Percentiles rank a stretch among this genome's conserved stretches.
Evolutionary conservation across 176 grass and related monocot genomes (phyloP).

Genomic region (Guadua angustifolia): DNA sequence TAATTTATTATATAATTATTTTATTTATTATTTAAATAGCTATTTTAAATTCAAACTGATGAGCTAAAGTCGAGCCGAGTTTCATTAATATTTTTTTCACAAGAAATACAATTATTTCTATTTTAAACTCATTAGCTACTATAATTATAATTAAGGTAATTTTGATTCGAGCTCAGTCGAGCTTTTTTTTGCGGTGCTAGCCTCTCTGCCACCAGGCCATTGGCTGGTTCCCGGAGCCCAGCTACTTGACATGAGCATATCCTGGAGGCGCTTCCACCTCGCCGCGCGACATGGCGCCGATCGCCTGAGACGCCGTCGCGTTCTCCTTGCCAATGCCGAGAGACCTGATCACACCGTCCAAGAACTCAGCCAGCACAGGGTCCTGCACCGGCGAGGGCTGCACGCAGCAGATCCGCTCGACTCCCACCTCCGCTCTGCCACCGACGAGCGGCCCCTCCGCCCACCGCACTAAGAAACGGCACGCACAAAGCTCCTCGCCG

Average conservation of each 20-base stretch:
- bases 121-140: too few relatives aligned
- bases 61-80: too few relatives aligned
- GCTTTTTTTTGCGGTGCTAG: too few relatives aligned
- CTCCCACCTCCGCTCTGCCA: neutral
- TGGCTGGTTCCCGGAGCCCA: too few relatives aligned
- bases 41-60: too few relatives aligned
- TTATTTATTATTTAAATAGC: too few relatives aligned
- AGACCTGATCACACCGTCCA: constrained; percentile 30
- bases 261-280: neutral
- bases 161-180: too few relatives aligned
- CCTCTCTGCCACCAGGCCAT: too few relatives aligned
- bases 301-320: neutral
- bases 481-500: constrained; percentile 48
- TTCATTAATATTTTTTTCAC: too few relatives aligned
- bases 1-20: too few relatives aligned
- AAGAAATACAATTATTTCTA: too few relatives aligned
- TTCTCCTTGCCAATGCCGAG: neutral
- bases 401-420: constrained; percentile 42
- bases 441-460: constrained; percentile 31
- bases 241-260: constrained; percentile 1
- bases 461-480: constrained; percentile 48
- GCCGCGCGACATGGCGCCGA: neutral
- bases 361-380: constrained; percentile 36
- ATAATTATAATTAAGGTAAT: too few relatives aligned
- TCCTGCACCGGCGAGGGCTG: constrained; percentile 38